Evolutionary conservation across 305 asterid species (phyloP), one percentile per base, ranked within the genome.

Genomic region (Plantago coronopus): DNA sequence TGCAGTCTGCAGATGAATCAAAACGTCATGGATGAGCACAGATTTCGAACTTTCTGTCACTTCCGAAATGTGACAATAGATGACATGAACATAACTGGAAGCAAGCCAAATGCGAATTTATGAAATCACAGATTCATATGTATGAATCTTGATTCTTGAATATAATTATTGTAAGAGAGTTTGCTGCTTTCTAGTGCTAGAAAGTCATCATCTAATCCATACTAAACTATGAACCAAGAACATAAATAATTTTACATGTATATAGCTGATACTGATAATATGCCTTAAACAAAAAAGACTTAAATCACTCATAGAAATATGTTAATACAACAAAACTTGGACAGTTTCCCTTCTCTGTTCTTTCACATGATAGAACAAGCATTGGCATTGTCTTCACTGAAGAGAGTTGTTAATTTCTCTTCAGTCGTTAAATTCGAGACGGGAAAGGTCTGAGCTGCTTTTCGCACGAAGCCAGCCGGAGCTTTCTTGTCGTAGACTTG

Each of bases 371-470:
- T 74, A 46, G 95, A 88, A 66, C 97, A 90, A 65, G 93, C 95
- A 69, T 87, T 81, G 5, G 90, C 87, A 66, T 90, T 90, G 65
- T 90, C 97, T 16, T 90, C 97, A 50, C 96, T 90, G 67, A 90
- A 90, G 43, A 88, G 74, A 66, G 71, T 44, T 4, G 85, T 65
- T 54, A 83, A 64, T n/a, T 67, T 74, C 48, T 90, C 96, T 57
- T 80, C 96, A 0, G 87, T 48, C 9, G 81, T 14, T 23, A 37
- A 70, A 47, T 69, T 78, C 0, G 82, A 54, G 25, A 63, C 48
- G 17, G 83, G 81, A 1, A 57, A 64, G 0, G 85, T 65, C 43
- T 81, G 95, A 12, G 69, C 57, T 7, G 79, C 79, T 49, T 85
- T 85, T 54, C 74, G 66, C 0, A 87, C 96, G 46, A 54, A 79